These are phyloP conservation scores for Geranomyces michiganensis DNA, from an alignment of 192 early-diverging fungal genomes.

Conservation along the genomic window DNA sequence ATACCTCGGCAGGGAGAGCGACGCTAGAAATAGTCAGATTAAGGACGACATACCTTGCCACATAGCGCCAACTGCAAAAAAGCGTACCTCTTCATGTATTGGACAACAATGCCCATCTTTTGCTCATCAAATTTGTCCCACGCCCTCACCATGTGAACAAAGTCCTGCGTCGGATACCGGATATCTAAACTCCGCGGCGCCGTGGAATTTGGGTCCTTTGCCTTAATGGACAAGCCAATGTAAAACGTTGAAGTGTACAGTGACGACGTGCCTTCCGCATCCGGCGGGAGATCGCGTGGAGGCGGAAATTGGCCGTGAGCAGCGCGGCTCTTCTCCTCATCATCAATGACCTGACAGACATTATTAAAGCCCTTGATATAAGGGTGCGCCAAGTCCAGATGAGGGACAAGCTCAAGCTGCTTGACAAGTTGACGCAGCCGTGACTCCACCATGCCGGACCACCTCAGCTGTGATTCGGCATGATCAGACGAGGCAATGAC, in stretches of 20 bases:
- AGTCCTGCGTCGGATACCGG: conserved; percentile 79
- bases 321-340: conserved; percentile 68
- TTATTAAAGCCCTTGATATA: conserved; percentile 87
- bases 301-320: conserved; percentile 64
- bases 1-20: conserved; percentile 40
- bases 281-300: conserved; percentile 16
- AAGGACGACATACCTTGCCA: not conserved
- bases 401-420: conserved; percentile 78
- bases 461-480: conserved; percentile 73
- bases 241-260: conserved; percentile 86
- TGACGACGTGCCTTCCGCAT: conserved; percentile 32
- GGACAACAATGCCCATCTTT: conserved; percentile 69
- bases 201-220: conserved; percentile 53
- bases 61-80: not conserved
- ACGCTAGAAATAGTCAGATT: conserved; percentile 18
- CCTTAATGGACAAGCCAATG: conserved; percentile 76
- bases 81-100: conserved; percentile 49
- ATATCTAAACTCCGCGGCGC: conserved; percentile 69
- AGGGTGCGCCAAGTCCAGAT: conserved; percentile 80
- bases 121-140: conserved; percentile 78
- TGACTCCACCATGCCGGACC: conserved; percentile 92
- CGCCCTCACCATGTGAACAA: conserved; percentile 75
- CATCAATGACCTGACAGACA: conserved; percentile 60
- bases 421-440: conserved; percentile 82
- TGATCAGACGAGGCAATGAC: conserved; percentile 78